Base-by-base conservation (phyloP, 257 asterid species). In the Solanum gandarillasii region DNA sequence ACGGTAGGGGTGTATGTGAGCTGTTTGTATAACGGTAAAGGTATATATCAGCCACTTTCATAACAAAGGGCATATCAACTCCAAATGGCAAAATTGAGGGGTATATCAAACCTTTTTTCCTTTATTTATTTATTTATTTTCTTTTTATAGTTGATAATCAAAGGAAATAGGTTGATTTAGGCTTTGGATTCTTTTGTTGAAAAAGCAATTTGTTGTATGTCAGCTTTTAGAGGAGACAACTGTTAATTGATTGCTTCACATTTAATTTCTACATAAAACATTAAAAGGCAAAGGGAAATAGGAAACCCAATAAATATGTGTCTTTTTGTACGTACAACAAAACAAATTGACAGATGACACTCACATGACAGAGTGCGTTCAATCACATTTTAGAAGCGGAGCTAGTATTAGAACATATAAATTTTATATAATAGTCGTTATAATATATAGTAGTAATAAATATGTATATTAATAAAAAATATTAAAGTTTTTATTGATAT, bases 381-480 rank as follows among this genome's bases (percentile, higher is more conserved):
- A 14, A 70, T 67, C 35, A 27, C 38, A 29, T 3, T 13, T 9
- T 9, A 6, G 9, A 70, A 6, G 23, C 4, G 1, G 11, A 70
- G 75, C 21, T 14, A 70, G 12, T 29, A 70, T 29, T 68, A 68
- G 3, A 70, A 4, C 5, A 29, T 29, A 29, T 1, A 9, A 65
- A n/a, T 65, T 65, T 4, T 11, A n/a, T 7, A 11, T 27, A 4
- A 65, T 65, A 65, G 7, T n/a, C 4, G 8, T 2, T 48, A 46
- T 12, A 46, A 11, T 4, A 41, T 10, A 46, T 13, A 48, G 14
- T 2, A 2, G 1, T 5, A 48, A 48, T 48, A 48, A 5, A 5
- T 5, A 14, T 48, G 3, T 48, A 2, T 0, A 13, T 5, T 46
- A 46, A 5, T 5, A 46, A 46, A 13, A 0, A 46, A 46, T 12